Evolutionary conservation across 345 rosid species (phyloP).

Genomic region (Fremontodendron californicum): DNA sequence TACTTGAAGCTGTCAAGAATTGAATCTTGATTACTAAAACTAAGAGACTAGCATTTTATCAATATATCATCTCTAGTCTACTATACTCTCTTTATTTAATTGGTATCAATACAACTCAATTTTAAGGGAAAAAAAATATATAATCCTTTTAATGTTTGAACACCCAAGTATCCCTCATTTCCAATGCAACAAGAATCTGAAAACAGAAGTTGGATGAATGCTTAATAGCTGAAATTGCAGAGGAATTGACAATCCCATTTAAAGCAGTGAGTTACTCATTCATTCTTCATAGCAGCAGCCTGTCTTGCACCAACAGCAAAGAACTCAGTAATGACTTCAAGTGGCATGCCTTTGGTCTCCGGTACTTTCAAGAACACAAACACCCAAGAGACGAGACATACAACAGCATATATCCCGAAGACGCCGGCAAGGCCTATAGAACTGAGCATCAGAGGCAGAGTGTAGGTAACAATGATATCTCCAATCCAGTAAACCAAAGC

Average conservation of each 20-base stretch:
- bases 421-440: slow-evolving; percentile 76
- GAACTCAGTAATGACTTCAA: slow-evolving; percentile 95
- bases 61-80: no score
- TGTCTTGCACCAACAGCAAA: slow-evolving; percentile 87
- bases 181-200: background rate
- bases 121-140: slow-evolving; percentile 39
- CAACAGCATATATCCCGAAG: slow-evolving; percentile 70
- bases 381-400: slow-evolving; percentile 73
- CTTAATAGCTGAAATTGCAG: background rate
- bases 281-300: slow-evolving; percentile 36
- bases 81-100: background rate
- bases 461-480: slow-evolving; percentile 86
- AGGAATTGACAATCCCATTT: background rate
- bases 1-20: no score
- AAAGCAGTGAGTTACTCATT: slow-evolving; percentile 27
- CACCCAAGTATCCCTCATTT: background rate
- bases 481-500: slow-evolving; percentile 81
- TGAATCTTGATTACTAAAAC: no score
- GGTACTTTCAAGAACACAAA: slow-evolving; percentile 93
- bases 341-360: slow-evolving; percentile 98
- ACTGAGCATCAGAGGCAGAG: slow-evolving; percentile 78
- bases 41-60: no score
- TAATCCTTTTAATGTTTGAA: background rate
- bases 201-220: background rate
- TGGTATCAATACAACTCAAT: background rate